Base-by-base conservation (phyloP, 306 rosid genomes). In the Malus fusca region DNA sequence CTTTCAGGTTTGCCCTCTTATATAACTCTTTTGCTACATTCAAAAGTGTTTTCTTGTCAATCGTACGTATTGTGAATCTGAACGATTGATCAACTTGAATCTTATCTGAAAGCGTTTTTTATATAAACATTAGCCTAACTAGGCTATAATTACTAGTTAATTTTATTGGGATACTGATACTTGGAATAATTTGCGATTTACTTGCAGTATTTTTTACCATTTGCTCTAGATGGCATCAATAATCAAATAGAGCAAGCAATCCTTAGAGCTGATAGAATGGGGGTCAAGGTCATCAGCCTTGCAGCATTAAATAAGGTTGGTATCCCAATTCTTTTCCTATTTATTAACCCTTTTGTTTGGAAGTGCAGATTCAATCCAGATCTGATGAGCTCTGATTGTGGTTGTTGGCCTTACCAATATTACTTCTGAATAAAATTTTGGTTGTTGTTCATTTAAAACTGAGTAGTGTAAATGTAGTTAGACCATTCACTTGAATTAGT, bases 261-360 rank as follows among this genome's bases (percentile, higher is more conserved):
- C 55, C 85, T 92, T 6, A 85, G 91, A 84, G 99, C 99, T 25
- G 97, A 96, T 79, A 89, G 81, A 75, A 69, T 92, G 63, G 99
- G 99, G 3, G 92, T 96, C 30, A 87, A 88, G 83, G 99, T 96
- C 82, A 90, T 96, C 25, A 96, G 99, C 85, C 93, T 96, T 14
- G 97, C 99, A 69, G 99, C 99, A 58, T 82, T 96, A 74, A 96
- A 92, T 86, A 92, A 96, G 99, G 99, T 96, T 53, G 79, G 91
- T 66, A 21, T 35, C 8, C 13, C 12, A n/a, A 17, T 26, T 58
- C 40, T 56, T 44, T 26, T 14, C 31, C 8, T 28, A 15, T 66
- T 48, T 73, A 65, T 65, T 66, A 31, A 13, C 11, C 53, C 5
- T 65, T 44, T 75, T n/a, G 23, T 83, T 64, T 19, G 22, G 60